These are phyloP conservation scores for Phylloporus rhodoxanthus DNA, from an alignment of 768 basidiomycete species.

Conservation along the genomic window DNA sequence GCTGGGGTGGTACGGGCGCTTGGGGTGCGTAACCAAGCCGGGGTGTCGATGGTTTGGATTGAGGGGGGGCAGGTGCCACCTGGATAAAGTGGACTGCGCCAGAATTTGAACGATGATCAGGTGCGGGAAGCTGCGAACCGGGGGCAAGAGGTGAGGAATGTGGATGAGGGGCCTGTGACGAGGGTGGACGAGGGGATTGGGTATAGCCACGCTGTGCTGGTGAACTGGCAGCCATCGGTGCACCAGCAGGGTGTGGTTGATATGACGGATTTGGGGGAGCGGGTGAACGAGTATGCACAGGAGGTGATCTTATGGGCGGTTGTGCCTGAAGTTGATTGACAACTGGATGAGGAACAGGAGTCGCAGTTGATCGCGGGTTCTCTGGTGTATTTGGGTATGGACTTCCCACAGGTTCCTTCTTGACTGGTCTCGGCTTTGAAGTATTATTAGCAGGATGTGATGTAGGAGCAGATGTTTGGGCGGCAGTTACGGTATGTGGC, in stretches of 20 bases:
- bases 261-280: slow-evolving; percentile 17
- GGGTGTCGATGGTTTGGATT: slow-evolving; percentile 29
- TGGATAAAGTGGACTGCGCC: slow-evolving; percentile 25
- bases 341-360: slow-evolving; percentile 28
- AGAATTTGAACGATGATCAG: slow-evolving; percentile 22
- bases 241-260: slow-evolving; percentile 16
- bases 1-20: slow-evolving; percentile 17
- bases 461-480: slow-evolving; percentile 22
- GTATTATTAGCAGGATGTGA: slow-evolving; percentile 26
- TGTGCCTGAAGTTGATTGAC: slow-evolving; percentile 32
- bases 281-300: slow-evolving; percentile 27
- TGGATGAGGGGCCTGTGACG: slow-evolving; percentile 26
- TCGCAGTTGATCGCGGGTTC: slow-evolving; percentile 25
- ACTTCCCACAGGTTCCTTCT: slow-evolving; percentile 28
- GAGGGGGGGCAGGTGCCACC: slow-evolving; percentile 15
- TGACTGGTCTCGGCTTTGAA: slow-evolving; percentile 22
- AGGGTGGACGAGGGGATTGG: slow-evolving; percentile 31
- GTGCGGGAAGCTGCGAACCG: slow-evolving; percentile 26
- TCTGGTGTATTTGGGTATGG: slow-evolving; percentile 27
- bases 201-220: slow-evolving; percentile 32
- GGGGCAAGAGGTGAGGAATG: slow-evolving; percentile 28
- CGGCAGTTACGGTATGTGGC: slow-evolving; percentile 27
- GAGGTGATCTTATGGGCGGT: slow-evolving; percentile 25
- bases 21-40: slow-evolving; percentile 22
- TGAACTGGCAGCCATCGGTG: slow-evolving; percentile 21